Conservation (phyloP, 306 rosid genomes). For the Sicyos edulis region DNA sequence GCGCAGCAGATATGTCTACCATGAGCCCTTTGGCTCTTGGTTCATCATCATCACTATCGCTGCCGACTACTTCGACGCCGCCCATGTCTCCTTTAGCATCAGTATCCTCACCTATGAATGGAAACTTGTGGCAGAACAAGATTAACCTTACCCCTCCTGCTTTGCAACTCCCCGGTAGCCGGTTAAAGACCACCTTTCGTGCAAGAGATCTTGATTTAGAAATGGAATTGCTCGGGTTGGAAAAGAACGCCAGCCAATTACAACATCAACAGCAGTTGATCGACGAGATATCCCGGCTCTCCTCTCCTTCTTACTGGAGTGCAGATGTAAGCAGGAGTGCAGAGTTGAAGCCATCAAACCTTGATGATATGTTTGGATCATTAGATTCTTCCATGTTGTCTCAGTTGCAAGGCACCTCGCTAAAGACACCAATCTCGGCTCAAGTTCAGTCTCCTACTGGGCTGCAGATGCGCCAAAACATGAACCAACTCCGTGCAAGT, state of each 20-base stretch:
- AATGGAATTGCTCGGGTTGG: constrained; percentile 71
- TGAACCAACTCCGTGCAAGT: constrained; percentile 78
- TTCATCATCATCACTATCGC: constrained; percentile 59
- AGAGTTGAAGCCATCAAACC: constrained; percentile 78
- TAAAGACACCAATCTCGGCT: constrained; percentile 47
- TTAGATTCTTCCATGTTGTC: constrained; percentile 56
- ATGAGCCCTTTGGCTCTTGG: constrained; percentile 80
- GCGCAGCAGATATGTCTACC: constrained; percentile 49
- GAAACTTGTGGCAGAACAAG: constrained; percentile 89
- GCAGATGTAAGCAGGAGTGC: no score
- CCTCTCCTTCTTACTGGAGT: constrained; percentile 66
- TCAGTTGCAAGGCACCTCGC: constrained; percentile 59
- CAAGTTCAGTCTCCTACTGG: constrained; percentile 59
- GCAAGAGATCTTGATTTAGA: constrained; percentile 82
- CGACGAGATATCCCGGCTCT: constrained; percentile 84
- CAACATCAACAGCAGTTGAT: constrained; percentile 66
- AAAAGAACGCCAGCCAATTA: constrained; percentile 41
- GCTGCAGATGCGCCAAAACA: constrained; percentile 69
- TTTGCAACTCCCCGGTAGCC: constrained; percentile 82
- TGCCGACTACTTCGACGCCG: constrained; percentile 74
- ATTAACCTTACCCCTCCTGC: constrained; percentile 74
- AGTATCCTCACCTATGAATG: constrained; percentile 77
- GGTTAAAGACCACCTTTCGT: constrained; percentile 66
- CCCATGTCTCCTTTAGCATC: constrained; percentile 87
- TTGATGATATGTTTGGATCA: constrained; percentile 71